phyloP scores from a whole-genome alignment of 129 eudicot genomes.

The Helianthus annuus region DNA sequence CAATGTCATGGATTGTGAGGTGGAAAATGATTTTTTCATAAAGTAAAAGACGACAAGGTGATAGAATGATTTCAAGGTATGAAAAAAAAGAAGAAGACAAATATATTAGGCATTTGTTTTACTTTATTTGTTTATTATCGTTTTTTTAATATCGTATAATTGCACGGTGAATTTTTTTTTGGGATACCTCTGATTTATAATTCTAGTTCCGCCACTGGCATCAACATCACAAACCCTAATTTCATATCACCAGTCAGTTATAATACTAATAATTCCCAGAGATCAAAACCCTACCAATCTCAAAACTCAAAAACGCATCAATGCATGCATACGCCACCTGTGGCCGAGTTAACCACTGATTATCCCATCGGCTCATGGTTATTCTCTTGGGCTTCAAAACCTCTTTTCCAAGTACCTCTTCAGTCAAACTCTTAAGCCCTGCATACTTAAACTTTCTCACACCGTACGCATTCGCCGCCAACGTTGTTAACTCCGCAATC shows the following conservation, averaged over 20 bases:
- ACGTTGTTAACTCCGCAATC: conserved; percentile 30
- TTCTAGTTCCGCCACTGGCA: too few species aligned
- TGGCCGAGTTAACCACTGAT: conserved; percentile 23
- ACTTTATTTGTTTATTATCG: too few species aligned
- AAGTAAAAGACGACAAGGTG: too few species aligned
- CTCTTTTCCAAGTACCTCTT: conserved; percentile 42
- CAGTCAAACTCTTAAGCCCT: conserved; percentile 45
- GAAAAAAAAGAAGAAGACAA: too few species aligned
- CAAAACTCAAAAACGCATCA: conserved; percentile 65
- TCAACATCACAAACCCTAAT: neutral
- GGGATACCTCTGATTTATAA: too few species aligned
- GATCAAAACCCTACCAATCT: conserved; percentile 55
- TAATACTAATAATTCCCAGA: conserved; percentile 11
- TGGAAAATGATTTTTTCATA: too few species aligned
- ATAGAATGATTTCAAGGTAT: too few species aligned
- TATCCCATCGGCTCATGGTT: conserved; percentile 65
- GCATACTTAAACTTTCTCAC: conserved; percentile 20
- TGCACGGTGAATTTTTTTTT: too few species aligned
- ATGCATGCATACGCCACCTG: conserved; percentile 71
- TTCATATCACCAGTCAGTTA: neutral
- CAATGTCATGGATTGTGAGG: too few species aligned
- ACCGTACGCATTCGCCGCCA: conserved; percentile 42
- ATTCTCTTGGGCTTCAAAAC: conserved; percentile 49
- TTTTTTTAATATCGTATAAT: too few species aligned
- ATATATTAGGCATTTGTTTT: too few species aligned